Evolutionary conservation across 306 rosid species (phyloP), one percentile per base, ranked within the genome.

Genomic region (Oxytropis ochrocephala): DNA sequence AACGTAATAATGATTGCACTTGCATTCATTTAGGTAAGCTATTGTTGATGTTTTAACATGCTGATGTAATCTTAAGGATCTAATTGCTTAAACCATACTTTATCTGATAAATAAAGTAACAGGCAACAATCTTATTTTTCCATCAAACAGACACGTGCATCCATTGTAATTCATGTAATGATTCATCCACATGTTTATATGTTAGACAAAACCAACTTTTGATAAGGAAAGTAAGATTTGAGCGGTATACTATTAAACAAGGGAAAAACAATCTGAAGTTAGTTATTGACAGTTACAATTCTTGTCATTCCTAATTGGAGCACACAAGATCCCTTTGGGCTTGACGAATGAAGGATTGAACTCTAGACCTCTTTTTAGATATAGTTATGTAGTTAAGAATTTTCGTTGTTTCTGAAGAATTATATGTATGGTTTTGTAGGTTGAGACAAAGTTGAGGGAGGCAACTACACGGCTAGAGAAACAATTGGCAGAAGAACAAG

Each of bases 401-500:
- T 33, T 24, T 8, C 29, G 3, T 39, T 16, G 61, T 33, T 21
- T 36, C 55, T 8, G 27, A 52, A 62, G 18, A 5, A 70, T 71
- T 56, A 69, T 38, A 8, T n/a, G 5, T 44, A 54, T 60, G 60
- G 74, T 74, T 72, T 19, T 60, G 62, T 74, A 93, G 98, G 89
- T 93, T 24, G 97, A 90, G 68, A 70, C 51, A n/a, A 93, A 79
- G 78, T 74, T 90, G 79, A 86, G 41, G 55, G 97, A 85, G 72
- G 79, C 88, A 50, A 89, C 91, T 44, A 8, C 13, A 6, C 82
- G 79, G 85, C 96, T 93, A 1, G 96, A 90, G 78, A 84, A 85
- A 58, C 91, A 83, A 64, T 70, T 90, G 81, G 87, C 84, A 0
- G 91, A 88, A 44, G 98, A 92, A 76, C 91, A 90, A 27, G 86